Base-by-base conservation (phyloP, 805 yeast genomes). In the Lipomyces yamanashiensis region DNA sequence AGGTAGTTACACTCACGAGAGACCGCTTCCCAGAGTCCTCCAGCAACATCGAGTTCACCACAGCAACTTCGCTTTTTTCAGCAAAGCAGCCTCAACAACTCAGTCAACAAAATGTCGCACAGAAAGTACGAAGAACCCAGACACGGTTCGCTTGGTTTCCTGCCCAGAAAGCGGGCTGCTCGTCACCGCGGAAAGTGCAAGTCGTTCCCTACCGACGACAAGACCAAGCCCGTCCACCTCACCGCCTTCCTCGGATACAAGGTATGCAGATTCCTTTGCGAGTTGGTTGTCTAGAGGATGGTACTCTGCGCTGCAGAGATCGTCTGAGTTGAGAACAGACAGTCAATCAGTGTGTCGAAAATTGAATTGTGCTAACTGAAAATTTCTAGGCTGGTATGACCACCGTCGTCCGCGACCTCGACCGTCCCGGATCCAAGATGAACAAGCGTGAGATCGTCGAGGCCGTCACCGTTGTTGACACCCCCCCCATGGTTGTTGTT, bases 361-460 rank as follows among this genome's bases (percentile, higher is more conserved):
- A 15, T 15, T 43, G 47, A 19, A 13, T 47, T 47, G 19, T n/a
- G 49, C 52, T 48, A 40, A 19, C 34, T 7, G 40, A 40, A 43
- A 23, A 41, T 41, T 28, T 15, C n/a, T 48, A 68, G 88, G 99
- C 99, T 76, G 99, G 99, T 91, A 95, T 95, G 99, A 88, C 99
- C 84, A 95, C 99, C 84, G 91, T 92, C 77, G 99, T 95, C 80
- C 92, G 99, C 87, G 99, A 95, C 85, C 89, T 95, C 81, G 98
- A 95, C 93, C 90, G 98, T 86, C 99, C 99, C 85, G 99, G 99
- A 82, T 95, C 99, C 81, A 95, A 95, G 88, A 92, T 93, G 97
- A 98, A 95, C 97, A 95, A 95, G 96, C 96, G 98, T 85, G 99
- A 95, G 87, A 87, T 95, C 76, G 99, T 95, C 74, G 99, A 95